A percentile compares a stretch with the other conserved stretches of the same genome.
phyloP scores from a whole-genome alignment of 2,329 filamentous ascomycete genomes.

The Colletotrichum endophyticum region DNA sequence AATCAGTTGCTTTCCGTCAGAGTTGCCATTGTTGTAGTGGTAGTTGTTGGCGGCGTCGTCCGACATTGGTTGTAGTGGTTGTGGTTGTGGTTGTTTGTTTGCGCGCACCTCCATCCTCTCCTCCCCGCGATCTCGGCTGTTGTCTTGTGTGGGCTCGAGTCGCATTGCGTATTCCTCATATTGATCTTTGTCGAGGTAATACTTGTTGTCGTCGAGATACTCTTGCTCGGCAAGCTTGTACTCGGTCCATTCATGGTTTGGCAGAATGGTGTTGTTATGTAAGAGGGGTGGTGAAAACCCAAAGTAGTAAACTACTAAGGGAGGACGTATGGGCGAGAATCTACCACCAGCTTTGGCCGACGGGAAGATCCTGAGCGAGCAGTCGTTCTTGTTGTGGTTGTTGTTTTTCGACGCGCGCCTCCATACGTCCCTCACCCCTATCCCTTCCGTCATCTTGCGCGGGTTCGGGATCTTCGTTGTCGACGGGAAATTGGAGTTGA shows the following conservation, averaged over 20 bases:
- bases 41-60: not conserved
- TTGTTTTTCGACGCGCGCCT: not conserved
- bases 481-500: not conserved
- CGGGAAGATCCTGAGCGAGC: not conserved
- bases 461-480: not conserved
- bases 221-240: too few species aligned
- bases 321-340: not conserved
- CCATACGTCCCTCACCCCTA: not conserved
- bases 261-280: too few species aligned
- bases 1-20: too few species aligned
- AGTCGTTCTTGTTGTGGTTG: fast-evolving
- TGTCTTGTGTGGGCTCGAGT: not conserved
- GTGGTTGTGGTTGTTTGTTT: not conserved
- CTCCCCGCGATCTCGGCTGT: not conserved
- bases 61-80: not conserved
- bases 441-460: not conserved
- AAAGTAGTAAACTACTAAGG: too few species aligned
- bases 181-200: not conserved
- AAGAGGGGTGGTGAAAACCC: too few species aligned
- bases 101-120: not conserved
- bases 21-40: too few species aligned
- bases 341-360: not conserved
- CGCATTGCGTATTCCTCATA: not conserved
- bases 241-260: too few species aligned
- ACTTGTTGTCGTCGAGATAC: not conserved